Conservation (phyloP, 306 rosid species). For the Prunus salicina region DNA sequence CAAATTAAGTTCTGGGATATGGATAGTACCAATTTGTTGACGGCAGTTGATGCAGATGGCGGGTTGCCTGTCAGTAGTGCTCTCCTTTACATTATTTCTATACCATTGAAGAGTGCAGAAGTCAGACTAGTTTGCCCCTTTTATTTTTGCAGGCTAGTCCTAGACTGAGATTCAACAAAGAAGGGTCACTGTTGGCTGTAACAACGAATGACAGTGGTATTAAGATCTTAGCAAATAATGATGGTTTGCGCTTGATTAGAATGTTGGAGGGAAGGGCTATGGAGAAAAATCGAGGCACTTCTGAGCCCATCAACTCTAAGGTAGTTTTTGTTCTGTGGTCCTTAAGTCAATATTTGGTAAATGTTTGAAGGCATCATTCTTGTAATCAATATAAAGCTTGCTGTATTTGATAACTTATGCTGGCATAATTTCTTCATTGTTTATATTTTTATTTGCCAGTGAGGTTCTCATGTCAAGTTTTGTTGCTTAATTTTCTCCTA, state of each 20-base stretch:
- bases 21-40: slow-evolving; percentile 33
- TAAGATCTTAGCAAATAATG: slow-evolving; percentile 41
- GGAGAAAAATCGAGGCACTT: slow-evolving; percentile 39
- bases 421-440: not conserved
- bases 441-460: not conserved
- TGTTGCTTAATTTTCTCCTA: not conserved
- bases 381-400: not conserved
- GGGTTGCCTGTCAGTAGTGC: slow-evolving; percentile 37
- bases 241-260: slow-evolving; percentile 38
- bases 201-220: slow-evolving; percentile 39
- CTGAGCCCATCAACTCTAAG: slow-evolving; percentile 39
- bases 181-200: slow-evolving; percentile 48
- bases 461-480: not conserved
- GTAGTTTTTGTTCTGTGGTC: slow-evolving; percentile 9
- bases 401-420: not conserved
- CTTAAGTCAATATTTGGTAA: not conserved
- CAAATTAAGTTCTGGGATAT: slow-evolving; percentile 54
- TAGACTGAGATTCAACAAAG: slow-evolving; percentile 46
- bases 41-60: slow-evolving; percentile 42
- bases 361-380: not conserved
- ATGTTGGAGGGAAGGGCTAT: slow-evolving; percentile 40
- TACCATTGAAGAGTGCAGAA: slow-evolving; percentile 5
- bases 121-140: not conserved
- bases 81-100: not conserved
- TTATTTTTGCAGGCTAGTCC: slow-evolving; percentile 38